Evolutionary conservation across 176 grass and related monocot genomes (phyloP).

Genomic region (Phyllostachys edulis): DNA sequence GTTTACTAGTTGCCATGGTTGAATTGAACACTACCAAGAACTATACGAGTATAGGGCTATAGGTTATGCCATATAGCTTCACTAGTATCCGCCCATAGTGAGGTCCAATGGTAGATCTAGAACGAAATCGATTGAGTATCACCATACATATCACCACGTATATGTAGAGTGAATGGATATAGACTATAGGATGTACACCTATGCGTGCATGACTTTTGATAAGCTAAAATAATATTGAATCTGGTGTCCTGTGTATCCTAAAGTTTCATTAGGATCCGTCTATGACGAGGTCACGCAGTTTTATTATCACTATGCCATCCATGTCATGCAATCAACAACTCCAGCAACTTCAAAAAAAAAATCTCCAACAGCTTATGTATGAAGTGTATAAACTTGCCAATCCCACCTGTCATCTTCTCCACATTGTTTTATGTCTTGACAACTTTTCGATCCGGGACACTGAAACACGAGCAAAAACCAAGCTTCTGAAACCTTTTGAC

Average conservation of each 20-base stretch:
- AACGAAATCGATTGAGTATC: too few species aligned
- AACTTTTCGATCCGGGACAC: not conserved
- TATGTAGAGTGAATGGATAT: too few species aligned
- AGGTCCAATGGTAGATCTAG: too few species aligned
- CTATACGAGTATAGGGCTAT: not conserved
- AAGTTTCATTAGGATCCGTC: too few species aligned
- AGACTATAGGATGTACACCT: too few species aligned
- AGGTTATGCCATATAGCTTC: not conserved
- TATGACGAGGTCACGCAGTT: constrained; percentile 26
- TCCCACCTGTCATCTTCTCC: constrained; percentile 9
- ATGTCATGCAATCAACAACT: constrained; percentile 37
- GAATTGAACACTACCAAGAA: constrained; percentile 20
- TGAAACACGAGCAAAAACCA: constrained; percentile 22
- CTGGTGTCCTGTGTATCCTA: too few species aligned
- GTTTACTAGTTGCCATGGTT: not conserved
- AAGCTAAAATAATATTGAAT: too few species aligned
- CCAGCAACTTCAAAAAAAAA: not conserved
- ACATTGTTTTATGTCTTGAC: constrained; percentile 20
- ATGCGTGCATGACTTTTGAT: too few species aligned
- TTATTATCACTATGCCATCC: not conserved
- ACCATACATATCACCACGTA: too few species aligned
- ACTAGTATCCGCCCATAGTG: too few species aligned
- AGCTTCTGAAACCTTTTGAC: constrained; percentile 19
- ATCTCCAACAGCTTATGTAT: constrained; percentile 21
- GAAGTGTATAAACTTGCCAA: constrained; percentile 20